Evolutionary conservation across 2,329 filamentous ascomycete genomes (phyloP), one percentile per base, ranked within the genome.

Genomic region (Ilyonectria destructans): DNA sequence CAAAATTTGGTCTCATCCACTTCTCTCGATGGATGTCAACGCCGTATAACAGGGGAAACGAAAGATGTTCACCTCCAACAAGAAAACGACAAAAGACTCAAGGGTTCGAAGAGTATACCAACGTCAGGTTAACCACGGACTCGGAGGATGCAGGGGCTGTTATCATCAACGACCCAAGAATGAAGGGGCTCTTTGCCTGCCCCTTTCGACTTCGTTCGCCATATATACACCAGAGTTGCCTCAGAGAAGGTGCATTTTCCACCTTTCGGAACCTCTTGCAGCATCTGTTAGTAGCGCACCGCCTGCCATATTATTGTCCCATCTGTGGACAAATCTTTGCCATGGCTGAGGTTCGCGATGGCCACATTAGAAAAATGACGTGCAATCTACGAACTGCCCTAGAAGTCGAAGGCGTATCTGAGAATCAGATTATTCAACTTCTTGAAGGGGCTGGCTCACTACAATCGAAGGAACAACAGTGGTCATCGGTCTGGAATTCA

Each of bases 281-380:
- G 4, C 62, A 65, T 19, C 26, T 65, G 8, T 10, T n/a, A 19
- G 13, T 10, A 7, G 29, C 35, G 1, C 62, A 65, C 21, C 49
- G 21, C 4, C 29, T 43, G 3, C 62, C 62, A 29, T 55, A 43
- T 6, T 23, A 55, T 33, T 65, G 62, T 10, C 62, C 62, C 0
- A 12, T 55, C 12, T 65, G 62, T 13, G 51, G 21, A 4, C 2
- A 56, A 37, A 40, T 17, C 0, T 65, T 65, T n/a, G 5, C 6
- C 15, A 26, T 21, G 2, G 29, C 49, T 31, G 35, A 21, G 2
- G 6, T 29, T 15, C 43, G 62, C 17, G 56, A 65, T 10, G 56
- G 49, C 2, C 62, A 65, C 19, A 65, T 65, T 3, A 29, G 15
- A 6, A 9, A 43, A 23, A 40, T n/a, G 2, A 13, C 17, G 9